These are phyloP conservation scores for Cladosporium sp. DNA, from an alignment of 2,329 filamentous ascomycete genomes.

Conservation along the genomic window DNA sequence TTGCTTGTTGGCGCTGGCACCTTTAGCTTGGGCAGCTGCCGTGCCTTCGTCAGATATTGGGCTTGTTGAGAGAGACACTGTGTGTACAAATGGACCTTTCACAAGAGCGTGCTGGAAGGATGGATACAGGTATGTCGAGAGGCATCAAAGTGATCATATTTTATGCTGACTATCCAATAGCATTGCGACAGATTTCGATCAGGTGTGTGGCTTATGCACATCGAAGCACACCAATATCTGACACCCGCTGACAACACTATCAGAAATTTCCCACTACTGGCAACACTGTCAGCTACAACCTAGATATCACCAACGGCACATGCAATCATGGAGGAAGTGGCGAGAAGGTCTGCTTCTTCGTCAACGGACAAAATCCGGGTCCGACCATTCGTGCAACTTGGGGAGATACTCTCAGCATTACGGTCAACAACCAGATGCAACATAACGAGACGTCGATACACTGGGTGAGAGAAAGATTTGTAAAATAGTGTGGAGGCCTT, in stretches of 20 bases:
- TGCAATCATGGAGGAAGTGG: conserved; percentile 48
- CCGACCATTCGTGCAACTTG: conserved; percentile 59
- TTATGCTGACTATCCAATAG: conserved; percentile 12
- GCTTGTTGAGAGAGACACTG: conserved; percentile 25
- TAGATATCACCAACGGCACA: conserved; percentile 38
- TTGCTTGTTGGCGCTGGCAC: conserved; percentile 14
- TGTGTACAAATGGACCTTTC: conserved; percentile 39
- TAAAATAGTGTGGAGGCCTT: background rate
- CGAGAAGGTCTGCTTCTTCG: conserved; percentile 42
- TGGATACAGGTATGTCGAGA: conserved; percentile 41
- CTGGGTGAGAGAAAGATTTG: background rate
- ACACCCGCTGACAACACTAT: background rate
- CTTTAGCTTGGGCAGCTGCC: conserved; percentile 15
- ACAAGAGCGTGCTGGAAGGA: conserved; percentile 41
- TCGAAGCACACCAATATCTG: background rate
- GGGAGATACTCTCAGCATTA: conserved; percentile 51
- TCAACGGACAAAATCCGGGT: conserved; percentile 65
- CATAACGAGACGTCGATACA: conserved; percentile 53
- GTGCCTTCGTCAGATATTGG: background rate
- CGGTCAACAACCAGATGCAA: conserved; percentile 53
- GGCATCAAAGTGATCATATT: conserved; percentile 9
- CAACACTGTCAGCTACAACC: conserved; percentile 35
- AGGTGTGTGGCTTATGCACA: background rate
- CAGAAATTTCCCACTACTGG: conserved; percentile 40
- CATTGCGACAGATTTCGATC: conserved; percentile 43